Evolutionary conservation across 2,329 filamentous ascomycete species (phyloP), one percentile per base, ranked within the genome.

Genomic region (Scleromitrula shiraiana): DNA sequence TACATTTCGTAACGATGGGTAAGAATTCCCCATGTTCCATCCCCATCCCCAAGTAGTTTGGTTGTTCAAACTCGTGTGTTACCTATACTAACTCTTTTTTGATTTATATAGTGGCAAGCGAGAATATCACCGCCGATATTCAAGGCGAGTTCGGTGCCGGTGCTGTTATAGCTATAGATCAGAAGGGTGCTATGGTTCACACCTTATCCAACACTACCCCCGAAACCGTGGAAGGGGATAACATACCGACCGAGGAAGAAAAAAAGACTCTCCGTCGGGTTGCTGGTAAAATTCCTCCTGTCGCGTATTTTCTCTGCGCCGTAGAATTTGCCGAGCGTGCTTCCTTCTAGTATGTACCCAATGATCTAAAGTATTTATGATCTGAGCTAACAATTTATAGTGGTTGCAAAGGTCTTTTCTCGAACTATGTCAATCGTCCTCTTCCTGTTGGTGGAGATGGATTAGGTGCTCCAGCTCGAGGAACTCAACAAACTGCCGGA

Each of bases 271-370:
- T 85, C n/a, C 75, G 72, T 41, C 77, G 79, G 58, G 75, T 85
- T 19, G 77, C 80, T 10, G 81, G 78, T 23, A 73, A 72, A 60
- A 77, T 88, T 52, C 79, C 80, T 41, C 80, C 75, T 74, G 68
- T 73, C 46, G 76, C 82, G 50, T 88, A 80, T 67, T 81, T 79
- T 22, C 77, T 89, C 50, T 83, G 82, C 40, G 80, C 87, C 53
- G 78, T 85, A 50, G 85, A 89, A 66, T 69, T 87, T 49, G 85
- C 81, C 68, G 85, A 89, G 68, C 80, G 84, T 41, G 87, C 86
- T 67, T 83, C 80, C 12, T 89, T 87, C 75, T 88, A 88, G 60
- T 85, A 84, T 46, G 82, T 80, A 4, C 75, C 78, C 36, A 74
- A 64, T 58, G 7, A 79, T 80, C 60, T 70, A 6, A 35, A 33